These are phyloP conservation scores for Butyriboletus loyo DNA, from an alignment of 768 basidiomycete genomes.

Conservation along the genomic window DNA sequence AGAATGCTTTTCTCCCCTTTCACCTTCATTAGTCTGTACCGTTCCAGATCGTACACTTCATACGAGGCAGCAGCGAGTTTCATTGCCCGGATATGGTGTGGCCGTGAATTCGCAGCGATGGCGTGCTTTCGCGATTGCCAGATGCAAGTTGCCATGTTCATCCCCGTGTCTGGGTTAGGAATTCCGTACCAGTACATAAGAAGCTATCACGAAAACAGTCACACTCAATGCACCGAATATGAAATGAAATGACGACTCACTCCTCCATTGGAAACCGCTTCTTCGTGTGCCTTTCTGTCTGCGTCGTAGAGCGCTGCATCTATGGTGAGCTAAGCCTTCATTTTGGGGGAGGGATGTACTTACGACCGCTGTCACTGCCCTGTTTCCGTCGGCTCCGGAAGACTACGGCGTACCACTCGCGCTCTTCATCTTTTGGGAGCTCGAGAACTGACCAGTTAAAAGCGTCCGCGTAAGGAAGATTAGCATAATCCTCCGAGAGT, in stretches of 20 bases:
- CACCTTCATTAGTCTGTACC: conserved; percentile 68
- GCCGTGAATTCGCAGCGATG: conserved; percentile 71
- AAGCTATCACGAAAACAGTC: conserved; percentile 41
- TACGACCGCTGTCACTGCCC: conserved; percentile 68
- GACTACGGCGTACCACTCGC: conserved; percentile 91
- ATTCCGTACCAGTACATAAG: conserved; percentile 95
- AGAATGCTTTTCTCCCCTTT: conserved; percentile 54
- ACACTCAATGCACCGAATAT: conserved; percentile 1
- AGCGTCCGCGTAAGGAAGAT: conserved; percentile 60
- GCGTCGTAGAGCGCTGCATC: conserved; percentile 77
- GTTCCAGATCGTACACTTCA: conserved; percentile 74
- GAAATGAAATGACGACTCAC: conserved; percentile 41
- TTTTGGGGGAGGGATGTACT: conserved; percentile 15
- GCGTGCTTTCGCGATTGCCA: conserved; percentile 91
- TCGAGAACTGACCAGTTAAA: conserved; percentile 85
- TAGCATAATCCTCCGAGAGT: conserved; percentile 56
- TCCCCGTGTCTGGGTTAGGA: conserved; percentile 67
- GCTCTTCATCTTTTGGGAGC: conserved; percentile 66
- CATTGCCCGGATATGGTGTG: conserved; percentile 82
- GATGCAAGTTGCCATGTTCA: conserved; percentile 94
- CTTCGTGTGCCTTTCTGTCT: conserved; percentile 86
- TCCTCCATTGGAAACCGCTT: conserved; percentile 85
- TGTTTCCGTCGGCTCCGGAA: conserved; percentile 77
- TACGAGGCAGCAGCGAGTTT: conserved; percentile 73
- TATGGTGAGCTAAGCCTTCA: conserved; percentile 1